phyloP scores from a whole-genome alignment of 2,329 filamentous ascomycete genomes.

The Teratosphaeria epicoccoides region DNA sequence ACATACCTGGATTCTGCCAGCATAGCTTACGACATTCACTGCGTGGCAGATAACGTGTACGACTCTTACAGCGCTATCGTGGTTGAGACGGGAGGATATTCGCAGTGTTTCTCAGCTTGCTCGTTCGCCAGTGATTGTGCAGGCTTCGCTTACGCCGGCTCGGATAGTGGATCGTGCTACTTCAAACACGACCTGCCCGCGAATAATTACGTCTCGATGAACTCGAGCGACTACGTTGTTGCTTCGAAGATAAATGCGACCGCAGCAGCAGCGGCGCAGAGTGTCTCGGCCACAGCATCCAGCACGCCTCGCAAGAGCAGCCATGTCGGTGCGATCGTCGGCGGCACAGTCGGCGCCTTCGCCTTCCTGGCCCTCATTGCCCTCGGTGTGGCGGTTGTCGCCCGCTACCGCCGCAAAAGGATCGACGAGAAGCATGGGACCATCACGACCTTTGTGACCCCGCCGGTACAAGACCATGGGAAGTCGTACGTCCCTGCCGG shows the following conservation, averaged over 20 bases:
- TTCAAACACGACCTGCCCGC: slow-evolving; percentile 15
- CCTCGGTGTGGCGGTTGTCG: slow-evolving; percentile 10
- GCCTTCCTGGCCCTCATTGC: slow-evolving; percentile 9
- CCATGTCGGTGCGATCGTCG: slow-evolving; percentile 10
- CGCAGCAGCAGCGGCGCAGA: slow-evolving; percentile 7
- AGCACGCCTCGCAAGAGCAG: slow-evolving; percentile 1
- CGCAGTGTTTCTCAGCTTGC: slow-evolving; percentile 21
- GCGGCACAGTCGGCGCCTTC: slow-evolving; percentile 13
- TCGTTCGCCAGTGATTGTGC: slow-evolving; percentile 14
- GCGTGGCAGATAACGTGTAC: slow-evolving; percentile 18
- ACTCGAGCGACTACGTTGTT: slow-evolving; percentile 17
- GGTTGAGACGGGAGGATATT: slow-evolving; percentile 18
- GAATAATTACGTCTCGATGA: slow-evolving; percentile 9
- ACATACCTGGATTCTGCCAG: slow-evolving; percentile 15
- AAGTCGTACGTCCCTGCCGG: not conserved
- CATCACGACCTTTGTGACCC: slow-evolving; percentile 9
- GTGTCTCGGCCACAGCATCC: not conserved
- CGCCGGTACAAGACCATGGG: slow-evolving; percentile 6
- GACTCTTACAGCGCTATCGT: slow-evolving; percentile 11
- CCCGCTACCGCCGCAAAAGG: slow-evolving; percentile 10
- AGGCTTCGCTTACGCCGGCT: slow-evolving; percentile 21
- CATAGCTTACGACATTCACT: slow-evolving; percentile 19
- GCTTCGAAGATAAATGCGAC: slow-evolving; percentile 12
- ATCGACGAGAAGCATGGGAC: slow-evolving; percentile 13
- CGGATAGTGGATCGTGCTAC: slow-evolving; percentile 19